Base-by-base conservation (phyloP, 2,329 filamentous ascomycete genomes). In the Colletotrichum lini region DNA sequence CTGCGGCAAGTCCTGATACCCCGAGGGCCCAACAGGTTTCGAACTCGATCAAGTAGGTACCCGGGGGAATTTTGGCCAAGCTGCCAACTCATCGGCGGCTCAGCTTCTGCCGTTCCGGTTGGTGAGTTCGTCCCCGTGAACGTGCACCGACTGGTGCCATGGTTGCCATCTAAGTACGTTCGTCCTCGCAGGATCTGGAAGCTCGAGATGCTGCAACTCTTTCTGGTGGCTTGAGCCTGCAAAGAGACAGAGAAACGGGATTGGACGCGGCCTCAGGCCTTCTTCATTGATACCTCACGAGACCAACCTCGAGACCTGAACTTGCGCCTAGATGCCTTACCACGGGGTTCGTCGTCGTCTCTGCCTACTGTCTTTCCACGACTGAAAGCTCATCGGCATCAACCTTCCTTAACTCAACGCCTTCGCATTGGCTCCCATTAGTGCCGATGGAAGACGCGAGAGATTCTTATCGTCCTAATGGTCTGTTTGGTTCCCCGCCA, bases 31-130 rank as follows among this genome's bases (percentile, higher is more conserved):
- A 50, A 70, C 64, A 58, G 26, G 50, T 40, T 53, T 47, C 44
- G 61, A 35, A 40, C 23, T 54, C 47, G 60, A 54, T 63, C 38
- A 63, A 50, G 60, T 65, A 57, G 60, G 49, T 65, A 57, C 42
- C 50, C 40, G 40, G 13, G 23, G 23, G 23, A 5, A n/a, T 5
- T 60, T 50, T 35, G 45, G 57, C 64, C 57, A 70, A 47, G 35
- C 58, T 72, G 69, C 60, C 69, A 72, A 68, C 69, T 69, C 69
- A 72, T 63, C 65, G 69, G 58, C 69, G 65, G 69, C 69, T 69
- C 53, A 47, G 35, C 45, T n/a, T 59, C 59, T 49, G 35, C 59
- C 42, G n/a, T 69, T 72, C 69, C 65, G 65, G 65, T 72, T 72
- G 69, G 69, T 68, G 58, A 38, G 26, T 64, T 62, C 35, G 35